Conservation (phyloP, 1,139 yeast genomes). For the Lodderomyces oxycetoniae region DNA sequence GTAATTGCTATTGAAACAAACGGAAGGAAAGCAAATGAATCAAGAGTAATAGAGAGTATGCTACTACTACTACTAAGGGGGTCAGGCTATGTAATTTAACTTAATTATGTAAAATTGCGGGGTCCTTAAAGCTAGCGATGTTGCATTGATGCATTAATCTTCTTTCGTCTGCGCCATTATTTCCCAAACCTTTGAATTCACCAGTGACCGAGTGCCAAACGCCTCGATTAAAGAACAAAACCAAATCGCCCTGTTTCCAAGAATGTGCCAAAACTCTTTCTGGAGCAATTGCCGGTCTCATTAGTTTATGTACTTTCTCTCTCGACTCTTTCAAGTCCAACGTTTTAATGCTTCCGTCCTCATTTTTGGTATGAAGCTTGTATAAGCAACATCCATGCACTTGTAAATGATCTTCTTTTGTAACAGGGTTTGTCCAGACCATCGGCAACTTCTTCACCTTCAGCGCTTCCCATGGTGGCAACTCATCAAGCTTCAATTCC, state of each 20-base stretch:
- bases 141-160: constrained; percentile 92
- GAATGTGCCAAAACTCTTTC: constrained; percentile 69
- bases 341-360: constrained; percentile 46
- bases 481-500: constrained; percentile 58
- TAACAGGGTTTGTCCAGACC: constrained; percentile 92
- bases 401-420: constrained; percentile 76
- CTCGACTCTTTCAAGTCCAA: constrained; percentile 69
- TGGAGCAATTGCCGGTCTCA: constrained; percentile 85
- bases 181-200: constrained; percentile 53
- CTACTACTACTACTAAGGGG: neutral
- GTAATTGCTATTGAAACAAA: too few relatives aligned
- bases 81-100: too few relatives aligned
- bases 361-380: constrained; percentile 50
- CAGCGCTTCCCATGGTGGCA: constrained; percentile 77
- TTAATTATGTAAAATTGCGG: constrained; percentile 23
- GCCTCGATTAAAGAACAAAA: constrained; percentile 80
- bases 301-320: constrained; percentile 58
- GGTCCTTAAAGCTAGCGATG: constrained; percentile 77
- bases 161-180: constrained; percentile 57
- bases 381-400: constrained; percentile 83
- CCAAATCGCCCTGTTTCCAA: constrained; percentile 81
- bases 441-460: constrained; percentile 74
- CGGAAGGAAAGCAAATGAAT: too few relatives aligned
- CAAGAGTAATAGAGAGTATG: neutral
- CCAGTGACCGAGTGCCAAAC: constrained; percentile 91